Evolutionary conservation across 371 early-diverging fungal species (phyloP), one percentile per base, ranked within the genome.

Genomic region (Syncephalastrum monosporum): DNA sequence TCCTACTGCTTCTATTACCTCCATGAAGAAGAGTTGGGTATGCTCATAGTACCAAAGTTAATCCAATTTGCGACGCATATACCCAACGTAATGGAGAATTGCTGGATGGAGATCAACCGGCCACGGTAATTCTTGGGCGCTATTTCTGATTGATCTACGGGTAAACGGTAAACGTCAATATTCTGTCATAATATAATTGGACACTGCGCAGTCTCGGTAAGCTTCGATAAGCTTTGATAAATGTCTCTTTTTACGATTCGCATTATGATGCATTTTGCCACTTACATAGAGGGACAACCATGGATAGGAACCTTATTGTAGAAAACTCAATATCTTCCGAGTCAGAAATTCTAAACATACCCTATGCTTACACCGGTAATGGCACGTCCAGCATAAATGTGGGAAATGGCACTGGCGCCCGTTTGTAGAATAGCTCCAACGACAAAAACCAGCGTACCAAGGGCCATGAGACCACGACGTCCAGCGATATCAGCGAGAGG

Each of bases 91-190:
- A 97, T 91, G 42, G 95, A 88, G 64, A 92, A 88, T 68, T 96
- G 96, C 68, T 97, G 93, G 38, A 93, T 79, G 7, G 93, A 86
- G 42, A 92, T 87, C 23, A 97, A 68, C 16, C 91, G 75, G 25
- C 98, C 99, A 68, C 97, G 89, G 63, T 91, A 84, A 15, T 83
- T 67, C 47, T 91, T 82, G 16, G 95, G 90, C 14, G 97, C 88
- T 8, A 96, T 85, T 57, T 96, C 94, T 19, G 93, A 87, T 71
- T 95, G 91, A 79, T 93, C 78, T 78, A 48, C 46, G n/a, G 38
- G 8, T 10, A 12, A 12, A 12, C 38, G 38, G 8, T 10, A 12
- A 12, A 12, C 38, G 10, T 33, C 27, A 27, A 27, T 27, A 27
- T 7, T 27, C 7, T 27, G 5, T 7, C 27, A 21, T 21, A 21